Evolutionary conservation across 148 eudicot species (phyloP).

Genomic region (Rhododendron vialii): DNA sequence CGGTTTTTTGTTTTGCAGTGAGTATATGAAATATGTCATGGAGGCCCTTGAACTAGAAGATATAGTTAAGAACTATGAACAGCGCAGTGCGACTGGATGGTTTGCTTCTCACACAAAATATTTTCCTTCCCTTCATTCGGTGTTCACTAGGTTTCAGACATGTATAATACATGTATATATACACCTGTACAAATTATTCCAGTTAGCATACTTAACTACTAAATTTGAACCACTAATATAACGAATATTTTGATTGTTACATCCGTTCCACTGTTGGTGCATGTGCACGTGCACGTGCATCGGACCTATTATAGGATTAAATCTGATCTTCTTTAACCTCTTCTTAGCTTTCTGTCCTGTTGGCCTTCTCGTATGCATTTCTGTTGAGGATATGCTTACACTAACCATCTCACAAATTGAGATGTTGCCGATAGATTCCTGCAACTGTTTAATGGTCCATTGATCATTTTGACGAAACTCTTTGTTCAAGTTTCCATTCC

Average conservation of each 20-base stretch:
- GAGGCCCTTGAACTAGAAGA: slow-evolving; percentile 93
- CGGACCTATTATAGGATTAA: neutral
- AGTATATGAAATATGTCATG: slow-evolving; percentile 63
- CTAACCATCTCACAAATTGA: neutral
- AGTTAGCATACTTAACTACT: neutral
- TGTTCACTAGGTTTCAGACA: neutral
- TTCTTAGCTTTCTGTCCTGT: neutral
- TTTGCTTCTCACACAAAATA: slow-evolving; percentile 22
- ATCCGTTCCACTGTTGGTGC: neutral
- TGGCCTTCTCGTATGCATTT: neutral
- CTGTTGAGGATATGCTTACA: neutral
- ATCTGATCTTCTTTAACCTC: neutral
- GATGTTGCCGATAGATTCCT: neutral
- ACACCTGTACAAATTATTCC: neutral
- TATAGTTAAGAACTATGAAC: slow-evolving; percentile 72
- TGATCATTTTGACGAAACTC: neutral
- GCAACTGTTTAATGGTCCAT: neutral
- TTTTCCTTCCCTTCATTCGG: neutral
- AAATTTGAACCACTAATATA: neutral
- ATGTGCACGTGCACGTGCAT: neutral
- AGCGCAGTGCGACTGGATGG: slow-evolving; percentile 73
- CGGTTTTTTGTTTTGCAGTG: slow-evolving; percentile 40
- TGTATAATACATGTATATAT: neutral
- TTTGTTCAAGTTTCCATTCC: neutral
- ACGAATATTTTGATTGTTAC: neutral